Conservation (phyloP, 2,329 filamentous ascomycete genomes). For the Aspergillus nomiae region DNA sequence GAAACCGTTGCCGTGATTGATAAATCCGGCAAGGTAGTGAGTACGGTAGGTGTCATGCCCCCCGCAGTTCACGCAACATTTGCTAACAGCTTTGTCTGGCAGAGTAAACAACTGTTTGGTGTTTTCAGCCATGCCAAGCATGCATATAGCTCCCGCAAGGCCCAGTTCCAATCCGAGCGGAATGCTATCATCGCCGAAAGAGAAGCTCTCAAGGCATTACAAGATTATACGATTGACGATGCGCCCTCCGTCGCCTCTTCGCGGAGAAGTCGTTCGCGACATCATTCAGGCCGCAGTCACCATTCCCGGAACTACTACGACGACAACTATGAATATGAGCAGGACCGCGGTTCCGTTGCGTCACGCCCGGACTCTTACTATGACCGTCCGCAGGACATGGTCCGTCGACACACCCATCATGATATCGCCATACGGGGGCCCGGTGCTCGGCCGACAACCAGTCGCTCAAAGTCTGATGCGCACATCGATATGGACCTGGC, state of each 20-base stretch:
- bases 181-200: slow-evolving; percentile 60
- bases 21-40: slow-evolving; percentile 87
- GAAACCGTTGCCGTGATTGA: slow-evolving; percentile 90
- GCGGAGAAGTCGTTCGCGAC: slow-evolving; percentile 41
- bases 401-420: slow-evolving; percentile 43
- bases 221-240: slow-evolving; percentile 53
- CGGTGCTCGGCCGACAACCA: slow-evolving; percentile 23
- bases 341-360: slow-evolving; percentile 30
- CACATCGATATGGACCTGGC: slow-evolving; percentile 86
- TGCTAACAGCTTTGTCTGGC: slow-evolving; percentile 18
- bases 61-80: slow-evolving; percentile 11
- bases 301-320: slow-evolving; percentile 17
- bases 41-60: slow-evolving; percentile 64
- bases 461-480: slow-evolving; percentile 35
- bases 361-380: slow-evolving; percentile 25
- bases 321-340: slow-evolving; percentile 29
- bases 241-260: slow-evolving; percentile 46
- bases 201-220: slow-evolving; percentile 61
- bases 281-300: slow-evolving; percentile 33
- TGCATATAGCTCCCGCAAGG: slow-evolving; percentile 85
- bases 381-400: slow-evolving; percentile 25
- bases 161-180: slow-evolving; percentile 72
- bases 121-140: slow-evolving; percentile 91
- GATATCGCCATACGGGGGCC: slow-evolving; percentile 33
- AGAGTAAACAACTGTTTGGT: slow-evolving; percentile 87